Conservation (phyloP, 805 yeast species). For the Myxozyma lipomycoides region DNA sequence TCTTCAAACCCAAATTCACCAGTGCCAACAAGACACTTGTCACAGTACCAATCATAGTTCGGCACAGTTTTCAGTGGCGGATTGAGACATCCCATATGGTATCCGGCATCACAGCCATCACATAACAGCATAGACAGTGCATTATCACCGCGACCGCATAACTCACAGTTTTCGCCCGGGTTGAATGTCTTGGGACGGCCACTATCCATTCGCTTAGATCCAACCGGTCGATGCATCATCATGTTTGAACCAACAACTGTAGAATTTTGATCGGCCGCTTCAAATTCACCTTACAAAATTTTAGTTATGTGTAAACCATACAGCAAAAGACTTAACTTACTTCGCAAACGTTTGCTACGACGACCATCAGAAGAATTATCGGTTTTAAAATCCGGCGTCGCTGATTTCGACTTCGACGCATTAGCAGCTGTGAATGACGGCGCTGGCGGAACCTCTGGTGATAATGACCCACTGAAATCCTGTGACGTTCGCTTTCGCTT, state of each 20-base stretch:
- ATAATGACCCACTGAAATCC: no score
- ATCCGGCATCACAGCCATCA: constrained; percentile 68
- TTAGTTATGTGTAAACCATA: background rate
- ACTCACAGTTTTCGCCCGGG: constrained; percentile 29
- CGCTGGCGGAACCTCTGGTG: constrained; percentile 1
- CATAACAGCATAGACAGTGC: constrained; percentile 42
- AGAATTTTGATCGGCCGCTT: constrained; percentile 5
- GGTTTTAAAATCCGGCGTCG: constrained; percentile 1
- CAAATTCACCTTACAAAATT: background rate
- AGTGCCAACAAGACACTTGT: constrained; percentile 76
- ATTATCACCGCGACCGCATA: constrained; percentile 30
- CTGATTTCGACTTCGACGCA: background rate
- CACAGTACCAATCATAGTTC: constrained; percentile 71
- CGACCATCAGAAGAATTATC: constrained; percentile 7
- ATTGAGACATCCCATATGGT: constrained; percentile 63
- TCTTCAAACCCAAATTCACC: constrained; percentile 88
- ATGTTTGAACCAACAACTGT: constrained; percentile 19
- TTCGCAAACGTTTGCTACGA: constrained; percentile 12
- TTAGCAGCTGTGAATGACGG: background rate
- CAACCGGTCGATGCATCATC: constrained; percentile 16
- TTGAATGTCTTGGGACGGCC: background rate
- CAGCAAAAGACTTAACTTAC: background rate
- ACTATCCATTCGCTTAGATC: constrained; percentile 10
- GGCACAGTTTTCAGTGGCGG: constrained; percentile 56
- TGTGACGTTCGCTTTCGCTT: constrained; percentile 24